These are phyloP conservation scores for Leishmania martiniquensis DNA, from an alignment of 208 protist species.

Conservation along the genomic window DNA sequence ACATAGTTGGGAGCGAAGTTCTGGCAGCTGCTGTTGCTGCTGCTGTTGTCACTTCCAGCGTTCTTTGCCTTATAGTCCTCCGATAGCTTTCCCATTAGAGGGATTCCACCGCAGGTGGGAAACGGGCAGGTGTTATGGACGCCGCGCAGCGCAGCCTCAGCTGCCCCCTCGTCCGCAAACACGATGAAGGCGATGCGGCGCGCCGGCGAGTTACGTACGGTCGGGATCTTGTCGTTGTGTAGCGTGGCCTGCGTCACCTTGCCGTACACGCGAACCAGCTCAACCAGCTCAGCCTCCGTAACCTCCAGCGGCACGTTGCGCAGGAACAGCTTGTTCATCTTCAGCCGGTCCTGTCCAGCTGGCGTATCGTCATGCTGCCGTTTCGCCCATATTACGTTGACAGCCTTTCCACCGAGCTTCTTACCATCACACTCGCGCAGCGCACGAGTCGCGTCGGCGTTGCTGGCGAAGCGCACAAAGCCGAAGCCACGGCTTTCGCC, in stretches of 20 bases:
- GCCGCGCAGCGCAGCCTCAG: conserved; percentile 32
- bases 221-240: conserved; percentile 32
- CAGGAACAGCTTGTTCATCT: conserved; percentile 57
- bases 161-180: conserved; percentile 38
- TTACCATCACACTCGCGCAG: conserved; percentile 16
- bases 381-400: conserved; percentile 41
- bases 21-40: conserved; percentile 7
- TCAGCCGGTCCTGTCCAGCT: conserved; percentile 28
- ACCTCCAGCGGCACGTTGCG: conserved; percentile 49
- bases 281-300: conserved; percentile 23
- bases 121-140: conserved; percentile 52
- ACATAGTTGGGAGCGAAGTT: not conserved
- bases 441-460: conserved; percentile 26
- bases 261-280: conserved; percentile 26
- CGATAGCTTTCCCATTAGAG: conserved; percentile 52
- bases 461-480: conserved; percentile 43
- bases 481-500: conserved; percentile 41
- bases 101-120: conserved; percentile 36
- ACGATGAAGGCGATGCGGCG: conserved; percentile 59
- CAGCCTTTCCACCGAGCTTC: conserved; percentile 15
- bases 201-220: not conserved
- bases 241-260: conserved; percentile 30
- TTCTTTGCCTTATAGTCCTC: conserved; percentile 27
- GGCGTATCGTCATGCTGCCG: conserved; percentile 44
- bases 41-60: not conserved